Evolutionary conservation across 202 grass and related monocot species (phyloP).

Genomic region (Musa balbisiana): DNA sequence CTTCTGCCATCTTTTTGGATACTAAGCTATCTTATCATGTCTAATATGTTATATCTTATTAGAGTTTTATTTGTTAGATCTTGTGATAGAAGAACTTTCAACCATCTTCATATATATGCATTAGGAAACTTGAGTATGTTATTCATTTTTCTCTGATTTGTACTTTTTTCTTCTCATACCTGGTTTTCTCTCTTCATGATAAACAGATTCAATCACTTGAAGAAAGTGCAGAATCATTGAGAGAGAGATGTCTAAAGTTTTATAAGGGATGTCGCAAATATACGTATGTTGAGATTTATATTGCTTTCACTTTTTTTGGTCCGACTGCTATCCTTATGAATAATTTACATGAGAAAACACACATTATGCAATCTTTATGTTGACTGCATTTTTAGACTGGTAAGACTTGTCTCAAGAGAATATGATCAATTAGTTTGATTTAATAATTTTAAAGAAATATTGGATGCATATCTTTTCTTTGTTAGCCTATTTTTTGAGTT

Average conservation of each 20-base stretch:
- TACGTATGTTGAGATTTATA: slow-evolving; percentile 47
- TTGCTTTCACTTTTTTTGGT: not conserved
- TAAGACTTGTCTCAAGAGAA: not conserved
- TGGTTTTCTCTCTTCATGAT: slow-evolving; percentile 16
- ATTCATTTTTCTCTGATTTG: not conserved
- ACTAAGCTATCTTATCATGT: no score
- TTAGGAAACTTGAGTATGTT: not conserved
- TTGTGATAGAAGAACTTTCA: not conserved
- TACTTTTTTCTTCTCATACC: not conserved
- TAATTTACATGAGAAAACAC: not conserved
- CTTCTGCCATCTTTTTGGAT: not conserved
- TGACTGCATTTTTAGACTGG: not conserved
- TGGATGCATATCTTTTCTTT: not conserved
- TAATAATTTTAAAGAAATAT: no score
- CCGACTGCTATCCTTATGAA: not conserved
- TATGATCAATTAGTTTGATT: not conserved
- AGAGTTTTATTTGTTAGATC: not conserved
- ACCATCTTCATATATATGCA: not conserved
- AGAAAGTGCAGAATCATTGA: slow-evolving; percentile 73
- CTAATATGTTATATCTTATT: not conserved
- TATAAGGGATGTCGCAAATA: slow-evolving; percentile 98
- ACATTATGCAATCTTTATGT: not conserved
- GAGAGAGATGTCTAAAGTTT: slow-evolving; percentile 88
- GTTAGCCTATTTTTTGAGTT: no score
- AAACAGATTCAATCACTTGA: slow-evolving; percentile 93